Evolutionary conservation across 73 alveolate genomes (phyloP), one percentile per base, ranked within the genome.

Genomic region (Effrenium voratum): DNA sequence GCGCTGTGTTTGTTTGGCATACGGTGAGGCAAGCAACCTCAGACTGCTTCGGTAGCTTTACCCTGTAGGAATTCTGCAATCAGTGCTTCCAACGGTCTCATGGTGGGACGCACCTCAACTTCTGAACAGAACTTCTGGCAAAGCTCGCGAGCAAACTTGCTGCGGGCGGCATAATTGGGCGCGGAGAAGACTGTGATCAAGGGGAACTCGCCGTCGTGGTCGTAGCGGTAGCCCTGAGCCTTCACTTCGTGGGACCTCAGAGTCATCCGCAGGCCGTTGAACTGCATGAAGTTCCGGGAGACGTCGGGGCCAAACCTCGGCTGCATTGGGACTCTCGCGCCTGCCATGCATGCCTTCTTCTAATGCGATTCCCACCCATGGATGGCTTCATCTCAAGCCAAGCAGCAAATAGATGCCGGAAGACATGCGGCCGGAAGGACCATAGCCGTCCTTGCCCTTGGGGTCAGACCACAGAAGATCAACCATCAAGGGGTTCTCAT

Each of bases 361-460:
- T 52, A 8, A 52, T 8, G 8, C 26, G 26, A 52, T 52, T 52
- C 63, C 63, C 26, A 52, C 8, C 63, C 68, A 55, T 22, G 72
- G 28, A 30, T 57, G 72, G 16, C 72, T 10, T 5, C 15, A 5
- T 66, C 30, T 43, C 90, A 43, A 30, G n/a, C 85, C 95, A 43
- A 45, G 95, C 26, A 12, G 87, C 91, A 92, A 30, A 68, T 92
- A 92, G 91, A 92, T 75, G 66, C 98, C 98, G 50, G 98, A 92
- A 28, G 98, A 92, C 98, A 92, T 92, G 91, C 98, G 98, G 63
- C 98, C 98, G 66, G 98, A 92, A 30, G 98, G 98, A 12, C 98
- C 98, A 43, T 92, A 92, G 70, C 98, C 98, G n/a, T 73, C 91
- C 91, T 92, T 77, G 90, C 98, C 97, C 97, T 90, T 90, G 86